These are phyloP conservation scores for Rhinocladiella similis DNA, from an alignment of 2,329 filamentous ascomycete genomes.

Conservation along the genomic window DNA sequence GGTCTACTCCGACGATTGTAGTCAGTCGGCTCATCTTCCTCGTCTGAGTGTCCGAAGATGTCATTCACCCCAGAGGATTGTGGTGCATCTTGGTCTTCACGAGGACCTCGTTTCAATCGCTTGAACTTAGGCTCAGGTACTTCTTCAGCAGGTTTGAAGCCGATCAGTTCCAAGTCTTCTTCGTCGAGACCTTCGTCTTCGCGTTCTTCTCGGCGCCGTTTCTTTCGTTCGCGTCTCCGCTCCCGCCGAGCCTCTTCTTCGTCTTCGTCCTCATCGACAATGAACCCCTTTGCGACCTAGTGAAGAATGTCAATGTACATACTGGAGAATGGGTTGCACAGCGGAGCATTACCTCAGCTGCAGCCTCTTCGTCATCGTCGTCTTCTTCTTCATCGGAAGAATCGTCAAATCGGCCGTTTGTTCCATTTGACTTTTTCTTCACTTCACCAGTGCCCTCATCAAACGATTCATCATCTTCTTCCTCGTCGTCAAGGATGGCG, in stretches of 20 bases:
- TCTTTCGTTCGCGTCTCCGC: slow-evolving; percentile 65
- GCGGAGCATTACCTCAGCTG: slow-evolving; percentile 61
- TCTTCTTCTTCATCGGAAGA: slow-evolving; percentile 92
- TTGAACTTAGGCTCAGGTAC: slow-evolving; percentile 79
- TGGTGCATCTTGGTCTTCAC: slow-evolving; percentile 67
- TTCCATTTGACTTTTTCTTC: slow-evolving; percentile 41
- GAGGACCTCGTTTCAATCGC: slow-evolving; percentile 87
- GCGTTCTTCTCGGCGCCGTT: slow-evolving; percentile 73
- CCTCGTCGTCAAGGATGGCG: slow-evolving; percentile 83
- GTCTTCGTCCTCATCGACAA: slow-evolving; percentile 87
- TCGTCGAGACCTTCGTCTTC: slow-evolving; percentile 86
- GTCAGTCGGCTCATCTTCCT: slow-evolving; percentile 62
- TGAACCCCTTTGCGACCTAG: slow-evolving; percentile 90
- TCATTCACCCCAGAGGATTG: slow-evolving; percentile 75
- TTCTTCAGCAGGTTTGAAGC: slow-evolving; percentile 63
- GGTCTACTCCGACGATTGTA: slow-evolving; percentile 38
- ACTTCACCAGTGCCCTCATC: slow-evolving; percentile 72
- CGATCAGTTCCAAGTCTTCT: slow-evolving; percentile 93
- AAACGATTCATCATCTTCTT: slow-evolving; percentile 79
- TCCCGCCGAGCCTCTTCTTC: slow-evolving; percentile 72
- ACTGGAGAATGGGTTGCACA: not conserved
- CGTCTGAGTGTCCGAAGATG: slow-evolving; percentile 95
- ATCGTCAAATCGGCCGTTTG: slow-evolving; percentile 64
- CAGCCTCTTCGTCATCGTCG: slow-evolving; percentile 87
- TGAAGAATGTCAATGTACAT: slow-evolving; percentile 12